phyloP scores from a whole-genome alignment of 208 protist species.

The Crithidia fasciculata region DNA sequence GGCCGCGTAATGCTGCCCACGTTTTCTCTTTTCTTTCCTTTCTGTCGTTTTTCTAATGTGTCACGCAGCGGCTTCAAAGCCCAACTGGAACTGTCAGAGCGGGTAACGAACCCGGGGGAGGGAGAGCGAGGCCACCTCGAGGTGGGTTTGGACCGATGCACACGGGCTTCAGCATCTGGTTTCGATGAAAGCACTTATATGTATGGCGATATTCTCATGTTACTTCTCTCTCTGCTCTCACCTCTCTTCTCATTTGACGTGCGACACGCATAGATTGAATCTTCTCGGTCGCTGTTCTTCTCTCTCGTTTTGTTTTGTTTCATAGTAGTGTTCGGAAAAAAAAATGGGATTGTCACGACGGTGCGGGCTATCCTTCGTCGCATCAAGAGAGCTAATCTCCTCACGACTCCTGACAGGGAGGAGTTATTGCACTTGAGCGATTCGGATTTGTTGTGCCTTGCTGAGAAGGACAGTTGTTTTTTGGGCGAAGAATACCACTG shows the following conservation, averaged over 20 bases:
- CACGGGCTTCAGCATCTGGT: background rate
- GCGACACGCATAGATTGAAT: background rate
- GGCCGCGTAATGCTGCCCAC: too few relatives aligned
- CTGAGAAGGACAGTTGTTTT: slow-evolving; percentile 8
- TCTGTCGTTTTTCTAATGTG: too few relatives aligned
- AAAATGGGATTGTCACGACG: background rate
- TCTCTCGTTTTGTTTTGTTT: background rate
- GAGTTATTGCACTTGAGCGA: slow-evolving; percentile 2
- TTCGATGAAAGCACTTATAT: background rate
- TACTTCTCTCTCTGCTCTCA: background rate
- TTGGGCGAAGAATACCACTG: background rate
- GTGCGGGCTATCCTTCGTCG: background rate
- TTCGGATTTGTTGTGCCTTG: background rate
- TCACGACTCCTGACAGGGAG: background rate
- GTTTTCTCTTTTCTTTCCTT: too few relatives aligned
- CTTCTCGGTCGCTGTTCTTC: background rate
- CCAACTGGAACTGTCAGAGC: background rate
- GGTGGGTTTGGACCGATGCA: background rate
- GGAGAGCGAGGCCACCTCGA: background rate
- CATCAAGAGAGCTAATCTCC: background rate
- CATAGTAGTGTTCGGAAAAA: too few relatives aligned
- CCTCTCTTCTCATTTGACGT: background rate
- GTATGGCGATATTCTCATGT: background rate
- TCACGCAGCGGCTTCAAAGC: background rate
- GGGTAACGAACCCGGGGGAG: background rate